These are phyloP conservation scores for Coniochaeta sp. DNA, from an alignment of 2,329 filamentous ascomycete genomes.

Conservation along the genomic window DNA sequence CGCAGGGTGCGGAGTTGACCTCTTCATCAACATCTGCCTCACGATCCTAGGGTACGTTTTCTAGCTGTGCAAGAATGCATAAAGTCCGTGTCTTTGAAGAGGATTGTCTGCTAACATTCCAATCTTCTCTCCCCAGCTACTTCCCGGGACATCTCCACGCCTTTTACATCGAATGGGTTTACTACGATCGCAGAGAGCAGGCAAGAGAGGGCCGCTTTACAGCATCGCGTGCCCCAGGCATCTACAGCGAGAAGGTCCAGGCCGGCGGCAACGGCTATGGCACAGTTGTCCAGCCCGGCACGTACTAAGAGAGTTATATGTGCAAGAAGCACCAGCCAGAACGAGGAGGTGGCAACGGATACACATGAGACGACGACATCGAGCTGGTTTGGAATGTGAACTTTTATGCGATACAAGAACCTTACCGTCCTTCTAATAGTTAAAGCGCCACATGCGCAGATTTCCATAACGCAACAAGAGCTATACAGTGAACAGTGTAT, in stretches of 20 bases:
- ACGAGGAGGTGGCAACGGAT: neutral
- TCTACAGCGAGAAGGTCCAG: conserved; percentile 69
- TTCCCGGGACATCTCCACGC: conserved; percentile 74
- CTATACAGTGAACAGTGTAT: too few species aligned
- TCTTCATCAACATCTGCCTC: conserved; percentile 60
- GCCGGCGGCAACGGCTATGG: conserved; percentile 61
- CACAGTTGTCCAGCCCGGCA: conserved; percentile 33
- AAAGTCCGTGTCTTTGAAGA: neutral
- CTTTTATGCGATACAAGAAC: too few species aligned
- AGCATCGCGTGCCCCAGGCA: conserved; percentile 52
- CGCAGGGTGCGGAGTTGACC: conserved; percentile 57
- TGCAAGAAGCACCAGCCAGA: neutral
- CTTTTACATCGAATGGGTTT: conserved; percentile 78
- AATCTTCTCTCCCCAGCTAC: conserved; percentile 36
- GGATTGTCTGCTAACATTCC: conserved; percentile 4
- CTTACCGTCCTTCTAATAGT: too few species aligned
- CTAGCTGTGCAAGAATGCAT: neutral
- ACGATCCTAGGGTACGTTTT: conserved; percentile 52
- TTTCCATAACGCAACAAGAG: too few species aligned
- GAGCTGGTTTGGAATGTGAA: neutral
- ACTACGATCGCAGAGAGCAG: conserved; percentile 66
- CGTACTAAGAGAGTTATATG: neutral
- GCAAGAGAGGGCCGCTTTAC: conserved; percentile 48
- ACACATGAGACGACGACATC: neutral
- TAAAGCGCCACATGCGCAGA: too few species aligned